Evolutionary conservation across 1,139 yeast genomes (phyloP).

Genomic region (Candida sp.): DNA sequence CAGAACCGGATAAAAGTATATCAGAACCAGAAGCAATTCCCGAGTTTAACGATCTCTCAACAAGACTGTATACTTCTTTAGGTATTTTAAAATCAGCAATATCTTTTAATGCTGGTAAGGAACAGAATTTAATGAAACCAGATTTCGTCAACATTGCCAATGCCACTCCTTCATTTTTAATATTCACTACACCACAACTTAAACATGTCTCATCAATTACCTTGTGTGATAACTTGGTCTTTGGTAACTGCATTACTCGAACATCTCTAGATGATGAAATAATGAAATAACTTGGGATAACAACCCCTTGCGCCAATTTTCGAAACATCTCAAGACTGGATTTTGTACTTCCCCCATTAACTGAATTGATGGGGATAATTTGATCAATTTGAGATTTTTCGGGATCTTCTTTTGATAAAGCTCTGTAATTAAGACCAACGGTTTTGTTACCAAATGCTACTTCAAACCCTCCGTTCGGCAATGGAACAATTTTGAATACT

Average conservation of each 20-base stretch:
- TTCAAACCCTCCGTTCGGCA: slow-evolving; percentile 62
- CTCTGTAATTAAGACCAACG: slow-evolving; percentile 35
- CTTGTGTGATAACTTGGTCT: slow-evolving; percentile 59
- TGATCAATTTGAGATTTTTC: slow-evolving; percentile 50
- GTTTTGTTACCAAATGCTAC: slow-evolving; percentile 55
- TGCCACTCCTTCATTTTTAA: slow-evolving; percentile 27
- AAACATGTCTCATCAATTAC: slow-evolving; percentile 63
- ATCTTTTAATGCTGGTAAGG: slow-evolving; percentile 38
- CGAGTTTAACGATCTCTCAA: slow-evolving; percentile 20
- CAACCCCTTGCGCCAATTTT: slow-evolving; percentile 58
- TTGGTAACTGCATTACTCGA: slow-evolving; percentile 60
- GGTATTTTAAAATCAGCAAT: slow-evolving; percentile 34
- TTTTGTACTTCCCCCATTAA: slow-evolving; percentile 57
- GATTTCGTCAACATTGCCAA: slow-evolving; percentile 34
- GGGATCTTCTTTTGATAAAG: slow-evolving; percentile 17
- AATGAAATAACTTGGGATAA: slow-evolving; percentile 61
- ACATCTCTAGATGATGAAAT: slow-evolving; percentile 61
- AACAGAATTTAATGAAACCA: slow-evolving; percentile 37
- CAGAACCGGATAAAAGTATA: slow-evolving; percentile 69
- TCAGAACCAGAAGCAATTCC: slow-evolving; percentile 23
- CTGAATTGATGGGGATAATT: slow-evolving; percentile 57
- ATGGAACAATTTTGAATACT: slow-evolving; percentile 67
- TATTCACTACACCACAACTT: slow-evolving; percentile 33
- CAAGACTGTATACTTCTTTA: slow-evolving; percentile 24
- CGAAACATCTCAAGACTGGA: slow-evolving; percentile 63